A percentile compares a stretch with the other conserved stretches of the same genome.
These are phyloP conservation scores for Otatea glauca DNA, from an alignment of 176 grass and related monocot genomes.

Conservation along the genomic window DNA sequence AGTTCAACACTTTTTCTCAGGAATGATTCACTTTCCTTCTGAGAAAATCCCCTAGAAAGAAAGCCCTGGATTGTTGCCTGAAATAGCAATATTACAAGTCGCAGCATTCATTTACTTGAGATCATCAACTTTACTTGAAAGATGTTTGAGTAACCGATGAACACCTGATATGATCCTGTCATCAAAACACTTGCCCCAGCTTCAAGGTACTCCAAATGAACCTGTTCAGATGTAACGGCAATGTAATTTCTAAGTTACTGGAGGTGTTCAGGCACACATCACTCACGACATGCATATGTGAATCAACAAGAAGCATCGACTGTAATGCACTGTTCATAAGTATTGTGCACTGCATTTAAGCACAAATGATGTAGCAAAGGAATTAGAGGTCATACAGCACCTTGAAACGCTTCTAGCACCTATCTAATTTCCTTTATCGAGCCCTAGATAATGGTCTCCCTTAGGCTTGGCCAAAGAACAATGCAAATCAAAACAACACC, in stretches of 20 bases:
- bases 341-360: not conserved
- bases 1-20: conserved; percentile 71
- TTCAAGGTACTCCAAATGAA: conserved; percentile 90
- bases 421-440: not conserved
- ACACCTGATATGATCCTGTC: conserved; percentile 89
- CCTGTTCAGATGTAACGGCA: conserved; percentile 54
- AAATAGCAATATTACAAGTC: not conserved
- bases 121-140: conserved; percentile 16
- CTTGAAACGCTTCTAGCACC: not conserved
- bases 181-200: conserved; percentile 77
- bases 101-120: conserved; percentile 1
- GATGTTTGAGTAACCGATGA: conserved; percentile 8
- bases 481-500: not conserved
- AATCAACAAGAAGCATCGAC: not conserved
- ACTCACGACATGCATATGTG: conserved; percentile 28
- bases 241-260: not conserved
- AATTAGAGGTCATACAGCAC: not conserved
- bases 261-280: not conserved
- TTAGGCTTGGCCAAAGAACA: not conserved
- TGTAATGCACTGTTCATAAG: not conserved
- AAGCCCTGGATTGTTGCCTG: conserved; percentile 91
- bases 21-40: conserved; percentile 64
- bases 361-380: not conserved
- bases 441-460: not conserved
- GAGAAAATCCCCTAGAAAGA: conserved; percentile 63